Percentiles rank a stretch among this genome's conserved stretches.
Evolutionary conservation across 768 basidiomycete species (phyloP).

Genomic region (Lactifluus hygrophoroides): DNA sequence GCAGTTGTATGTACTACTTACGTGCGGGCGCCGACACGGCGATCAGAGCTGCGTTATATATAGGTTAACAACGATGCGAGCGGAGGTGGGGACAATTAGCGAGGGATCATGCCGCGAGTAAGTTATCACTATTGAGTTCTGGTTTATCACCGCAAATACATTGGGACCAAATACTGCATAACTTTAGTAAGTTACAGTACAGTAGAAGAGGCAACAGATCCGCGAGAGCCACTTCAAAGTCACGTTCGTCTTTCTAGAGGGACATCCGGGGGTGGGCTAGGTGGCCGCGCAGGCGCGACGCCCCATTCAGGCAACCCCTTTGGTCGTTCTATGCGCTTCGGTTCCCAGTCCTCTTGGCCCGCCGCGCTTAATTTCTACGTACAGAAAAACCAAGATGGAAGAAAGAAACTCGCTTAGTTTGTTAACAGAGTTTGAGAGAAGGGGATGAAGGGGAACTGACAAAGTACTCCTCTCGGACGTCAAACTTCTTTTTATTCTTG

Average conservation of each 20-base stretch:
- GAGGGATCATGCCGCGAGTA: no score
- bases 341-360: slow-evolving; percentile 74
- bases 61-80: background rate
- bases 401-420: background rate
- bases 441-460: slow-evolving; percentile 42
- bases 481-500: slow-evolving; percentile 68
- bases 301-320: slow-evolving; percentile 94
- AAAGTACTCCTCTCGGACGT: slow-evolving; percentile 93
- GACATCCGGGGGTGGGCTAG: slow-evolving; percentile 12
- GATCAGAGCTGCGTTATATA: background rate
- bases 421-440: no score
- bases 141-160: no score
- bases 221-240: background rate
- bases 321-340: slow-evolving; percentile 73
- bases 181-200: no score
- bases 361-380: slow-evolving; percentile 55
- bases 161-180: no score
- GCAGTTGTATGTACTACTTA: background rate
- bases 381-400: background rate
- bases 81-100: background rate
- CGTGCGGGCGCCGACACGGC: background rate
- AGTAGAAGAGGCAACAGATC: no score
- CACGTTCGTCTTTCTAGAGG: background rate
- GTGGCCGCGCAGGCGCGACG: slow-evolving; percentile 58
- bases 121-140: no score